Evolutionary conservation across 2,329 filamentous ascomycete species (phyloP).

Genomic region (Aspergillus awamori): DNA sequence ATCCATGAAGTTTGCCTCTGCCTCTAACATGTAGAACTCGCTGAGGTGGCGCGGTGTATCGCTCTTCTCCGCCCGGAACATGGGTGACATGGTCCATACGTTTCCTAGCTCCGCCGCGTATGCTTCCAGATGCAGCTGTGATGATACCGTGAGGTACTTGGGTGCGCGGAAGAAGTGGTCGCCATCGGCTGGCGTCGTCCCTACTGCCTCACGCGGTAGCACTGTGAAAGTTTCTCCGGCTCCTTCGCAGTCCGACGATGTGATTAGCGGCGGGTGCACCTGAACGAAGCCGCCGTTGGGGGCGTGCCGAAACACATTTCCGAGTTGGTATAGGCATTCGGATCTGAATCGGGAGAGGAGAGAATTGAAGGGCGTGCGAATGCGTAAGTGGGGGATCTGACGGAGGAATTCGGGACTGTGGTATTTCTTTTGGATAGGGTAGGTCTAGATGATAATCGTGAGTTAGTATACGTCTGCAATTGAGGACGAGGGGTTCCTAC

Average conservation of each 20-base stretch:
- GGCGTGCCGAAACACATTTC: constrained; percentile 69
- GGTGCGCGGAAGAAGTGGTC: constrained; percentile 76
- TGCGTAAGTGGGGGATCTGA: constrained; percentile 81
- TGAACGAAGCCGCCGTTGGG: constrained; percentile 64
- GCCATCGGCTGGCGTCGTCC: constrained; percentile 33
- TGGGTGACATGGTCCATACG: constrained; percentile 92
- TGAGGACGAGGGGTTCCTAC: constrained; percentile 54
- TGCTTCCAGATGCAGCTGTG: constrained; percentile 91
- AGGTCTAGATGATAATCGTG: constrained; percentile 60
- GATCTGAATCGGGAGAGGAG: constrained; percentile 82
- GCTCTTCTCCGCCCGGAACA: constrained; percentile 89
- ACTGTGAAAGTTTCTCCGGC: constrained; percentile 91
- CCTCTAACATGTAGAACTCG: constrained; percentile 99
- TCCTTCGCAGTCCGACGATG: constrained; percentile 95
- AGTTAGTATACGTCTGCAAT: background rate
- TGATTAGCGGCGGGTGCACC: constrained; percentile 90
- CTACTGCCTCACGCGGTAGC: constrained; percentile 45
- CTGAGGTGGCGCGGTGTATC: constrained; percentile 92
- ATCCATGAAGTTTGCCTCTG: constrained; percentile 78
- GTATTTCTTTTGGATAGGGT: constrained; percentile 95
- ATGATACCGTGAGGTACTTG: constrained; percentile 96
- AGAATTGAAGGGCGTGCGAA: constrained; percentile 78
- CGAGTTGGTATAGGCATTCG: constrained; percentile 71
- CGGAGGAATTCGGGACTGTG: constrained; percentile 87
- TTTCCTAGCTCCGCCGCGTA: constrained; percentile 83